Percentiles rank a stretch among this genome's conserved stretches.
Conservation (phyloP, 495 filamentous ascomycete genomes). For the Talaromyces proteolyticus region DNA sequence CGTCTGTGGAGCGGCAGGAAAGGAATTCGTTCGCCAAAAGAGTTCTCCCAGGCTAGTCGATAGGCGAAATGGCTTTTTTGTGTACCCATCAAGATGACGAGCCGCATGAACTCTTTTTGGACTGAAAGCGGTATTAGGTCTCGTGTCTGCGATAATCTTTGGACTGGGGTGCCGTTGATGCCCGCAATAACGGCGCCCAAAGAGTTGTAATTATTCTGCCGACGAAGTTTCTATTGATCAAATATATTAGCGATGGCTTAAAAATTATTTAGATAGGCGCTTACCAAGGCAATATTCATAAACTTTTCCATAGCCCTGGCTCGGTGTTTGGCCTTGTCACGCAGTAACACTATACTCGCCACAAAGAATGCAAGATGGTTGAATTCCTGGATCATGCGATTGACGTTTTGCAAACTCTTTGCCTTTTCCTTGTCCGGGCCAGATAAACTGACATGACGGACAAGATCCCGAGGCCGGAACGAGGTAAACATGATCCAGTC, state of each 20-base stretch:
- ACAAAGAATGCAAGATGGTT: conserved; percentile 93
- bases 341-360: conserved; percentile 82
- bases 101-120: conserved; percentile 77
- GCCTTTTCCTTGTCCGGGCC: conserved; percentile 66
- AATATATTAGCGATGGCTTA: conserved; percentile 6
- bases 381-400: conserved; percentile 91
- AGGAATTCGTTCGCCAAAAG: conserved; percentile 80
- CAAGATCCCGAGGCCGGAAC: conserved; percentile 90
- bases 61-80: conserved; percentile 91
- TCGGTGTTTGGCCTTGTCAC: conserved; percentile 94
- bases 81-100: conserved; percentile 88
- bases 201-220: conserved; percentile 95
- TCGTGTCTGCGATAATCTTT: conserved; percentile 77
- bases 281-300: conserved; percentile 69
- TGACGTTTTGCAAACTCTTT: conserved; percentile 76
- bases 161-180: conserved; percentile 81
- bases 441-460: conserved; percentile 79
- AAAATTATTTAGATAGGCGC: conserved; percentile 4
- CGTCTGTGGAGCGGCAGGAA: conserved; percentile 88
- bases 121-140: conserved; percentile 63
- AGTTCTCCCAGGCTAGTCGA: conserved; percentile 94
- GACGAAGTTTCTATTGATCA: conserved; percentile 60
- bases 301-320: conserved; percentile 88
- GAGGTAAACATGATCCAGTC: conserved; percentile 97
- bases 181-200: conserved; percentile 90